A percentile compares a stretch with the other conserved stretches of the same genome.
Conservation (phyloP, 225 moss, liverwort and hornwort genomes). For the Polytrichum commune region DNA sequence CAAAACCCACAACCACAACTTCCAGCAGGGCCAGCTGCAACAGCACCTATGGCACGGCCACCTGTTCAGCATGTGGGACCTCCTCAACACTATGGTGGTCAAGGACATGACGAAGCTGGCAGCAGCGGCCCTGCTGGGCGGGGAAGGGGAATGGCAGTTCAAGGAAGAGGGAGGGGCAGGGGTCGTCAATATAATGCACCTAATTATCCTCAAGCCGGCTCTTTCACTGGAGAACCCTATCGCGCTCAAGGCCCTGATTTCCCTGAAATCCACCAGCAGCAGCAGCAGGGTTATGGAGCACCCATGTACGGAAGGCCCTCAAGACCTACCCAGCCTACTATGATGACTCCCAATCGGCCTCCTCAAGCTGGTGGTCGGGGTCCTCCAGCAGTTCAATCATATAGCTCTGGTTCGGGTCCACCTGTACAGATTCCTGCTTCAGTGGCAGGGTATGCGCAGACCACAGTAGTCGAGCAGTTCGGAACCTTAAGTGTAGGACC, state of each 20-base stretch:
- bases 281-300: constrained; percentile 26
- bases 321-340: constrained; percentile 33
- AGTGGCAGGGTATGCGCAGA: constrained; percentile 20
- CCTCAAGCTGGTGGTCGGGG: constrained; percentile 29
- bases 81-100: constrained; percentile 23
- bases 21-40: constrained; percentile 11
- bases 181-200: constrained; percentile 19
- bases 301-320: constrained; percentile 37
- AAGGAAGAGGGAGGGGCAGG: constrained; percentile 57
- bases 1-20: constrained; percentile 11
- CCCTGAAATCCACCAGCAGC: constrained; percentile 38
- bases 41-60: constrained; percentile 12
- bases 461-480: constrained; percentile 39
- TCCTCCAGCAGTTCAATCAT: constrained; percentile 21
- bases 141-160: constrained; percentile 35
- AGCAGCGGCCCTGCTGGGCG: constrained; percentile 11
- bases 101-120: constrained; percentile 21
- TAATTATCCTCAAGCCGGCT: constrained; percentile 19
- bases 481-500: constrained; percentile 40
- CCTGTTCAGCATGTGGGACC: constrained; percentile 1
- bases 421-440: constrained; percentile 32
- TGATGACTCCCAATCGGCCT: constrained; percentile 29
- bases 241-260: constrained; percentile 31
- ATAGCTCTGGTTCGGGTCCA: constrained; percentile 31
- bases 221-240: constrained; percentile 37